Base-by-base conservation (phyloP, 1,284 basidiomycete species). In the Moniliella sp. region DNA sequence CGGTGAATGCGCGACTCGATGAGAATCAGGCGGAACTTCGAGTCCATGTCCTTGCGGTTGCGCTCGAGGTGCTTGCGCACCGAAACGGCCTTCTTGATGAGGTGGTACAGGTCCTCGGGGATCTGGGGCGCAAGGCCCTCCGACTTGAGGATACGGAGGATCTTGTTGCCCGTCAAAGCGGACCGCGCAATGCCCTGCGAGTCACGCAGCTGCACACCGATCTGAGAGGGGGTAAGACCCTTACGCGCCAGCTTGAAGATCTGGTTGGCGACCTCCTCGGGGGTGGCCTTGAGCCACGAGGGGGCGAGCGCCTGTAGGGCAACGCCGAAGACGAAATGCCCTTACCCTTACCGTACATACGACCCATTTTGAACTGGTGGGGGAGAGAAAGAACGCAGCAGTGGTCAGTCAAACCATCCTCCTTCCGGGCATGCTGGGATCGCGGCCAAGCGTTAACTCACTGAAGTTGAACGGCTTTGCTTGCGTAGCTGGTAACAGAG, bases 1-100 rank as follows among this genome's bases (percentile, higher is more conserved):
- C 88, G 76, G 72, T 97, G 88, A 66, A 97, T 93, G 62, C 88
- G 75, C 56, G 83, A 91, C 73, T 97, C 88, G 70, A 94, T 88
- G 55, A 93, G 70, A 69, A 88, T 86, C 61, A 88, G 62, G 45
- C 62, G 65, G 66, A 93, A 94, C 70, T 93, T 93, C 67, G 80
- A 32, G 36, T 45, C 45, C 71, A 81, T 84, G 73, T 93, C 88
- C 67, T 86, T 91, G 63, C 88, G 77, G 80, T 93, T 94, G 58
- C 74, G 72, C 68, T 93, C 83, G 55, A 97, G 75, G 69, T 94
- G 88, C 74, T 94, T 94, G 68, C 88, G 83, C 62, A 97, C 82
- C 51, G 80, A 72, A 63, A 94, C 86, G 64, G 88, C 88, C 76
- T 94, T 94, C 77, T 94, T 94, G 73, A 94, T 78, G 65, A 93